Base-by-base conservation (phyloP, 495 filamentous ascomycete species). In the Penicillium taxi region DNA sequence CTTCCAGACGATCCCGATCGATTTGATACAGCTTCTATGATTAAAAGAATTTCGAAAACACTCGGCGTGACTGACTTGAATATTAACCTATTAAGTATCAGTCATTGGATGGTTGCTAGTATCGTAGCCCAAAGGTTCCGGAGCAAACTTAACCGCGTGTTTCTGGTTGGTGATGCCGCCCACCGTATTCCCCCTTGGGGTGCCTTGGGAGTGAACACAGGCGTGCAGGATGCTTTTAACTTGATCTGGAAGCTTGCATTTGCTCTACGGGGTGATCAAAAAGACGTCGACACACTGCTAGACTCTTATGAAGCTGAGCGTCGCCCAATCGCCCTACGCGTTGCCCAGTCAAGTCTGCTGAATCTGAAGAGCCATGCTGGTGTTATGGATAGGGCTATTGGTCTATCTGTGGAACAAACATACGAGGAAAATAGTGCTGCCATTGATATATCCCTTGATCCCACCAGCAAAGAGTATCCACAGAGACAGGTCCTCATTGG, bases 131-230 rank as follows among this genome's bases (percentile, higher is more conserved):
- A 41, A 6, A 15, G 19, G 3, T 52, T 46, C 13, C 6, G 26
- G 13, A 48, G 27, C 9, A 12, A 26, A 23, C 19, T 56, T n/a
- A 43, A 53, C 8, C 50, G 62, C 2, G 38, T 75, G 2, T 67
- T 77, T 25, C 52, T 77, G 0, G 67, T 64, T 9, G 73, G 73
- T 14, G 73, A 77, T 45, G 62, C 71, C 3, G 69, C 67, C 0
- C 72, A 75, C 44, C 66, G 63, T 18, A 64, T 71, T 41, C 63
- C 59, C 16, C 71, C 70, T 0, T 63, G 53, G 5, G 70, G 69
- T 0, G 72, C 63, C 2, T 64, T 68, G 23, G 72, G 72, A 6
- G 56, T 74, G 50, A 75, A 75, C 44, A 64, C 64, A 0, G 70
- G 72, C 0, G 61, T 72, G 14, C 59, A 69, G 13, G 72, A 74